Evolutionary conservation across 345 rosid genomes (phyloP), one percentile per base, ranked within the genome.

Genomic region (Arabis hirsuta): DNA sequence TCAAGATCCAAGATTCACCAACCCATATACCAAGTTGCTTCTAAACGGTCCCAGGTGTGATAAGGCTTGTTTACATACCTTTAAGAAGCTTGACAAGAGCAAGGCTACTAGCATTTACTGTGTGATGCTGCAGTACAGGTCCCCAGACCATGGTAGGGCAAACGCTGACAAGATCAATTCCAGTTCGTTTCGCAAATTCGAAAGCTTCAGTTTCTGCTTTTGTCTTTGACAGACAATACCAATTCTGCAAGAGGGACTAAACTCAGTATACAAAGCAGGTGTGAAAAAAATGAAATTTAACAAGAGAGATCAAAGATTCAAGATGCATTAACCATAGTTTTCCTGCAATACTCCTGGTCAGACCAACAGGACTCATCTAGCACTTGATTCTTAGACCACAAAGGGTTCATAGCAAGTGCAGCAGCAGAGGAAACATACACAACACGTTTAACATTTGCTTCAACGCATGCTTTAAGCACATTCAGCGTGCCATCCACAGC

Each of bases 141-240:
- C 94, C 97, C 2, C 71, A 55, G 54, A 85, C 54, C 42, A 85
- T 59, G 39, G 83, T 63, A 46, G 97, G 95, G 45, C 87, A 88
- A 22, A 90, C 52, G 0, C 85, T 71, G 9, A 90, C 83, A 1
- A 90, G 69, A 71, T 87, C 77, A 38, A 92, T 85, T 26, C 88
- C 88, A 12, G 32, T 77, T 62, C 14, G 80, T 57, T 79, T 85
- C 7, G 84, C 89, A 54, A 71, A 92, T 31, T 83, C 88, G 16
- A 85, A 63, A 71, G 95, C 96, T 79, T 84, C 82, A 53, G 76
- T 82, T 66, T 92, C 98, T 12, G 96, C 96, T 81, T 68, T 79
- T 53, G 94, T 85, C 74, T 92, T 92, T 3, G 96, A 77, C 61
- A 83, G 67, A 74, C 79, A 80, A 74, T 92, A 90, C 96, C 94